Evolutionary conservation across 2,329 filamentous ascomycete species (phyloP), one percentile per base, ranked within the genome.

Genomic region (Aspergillus spinulosporus): DNA sequence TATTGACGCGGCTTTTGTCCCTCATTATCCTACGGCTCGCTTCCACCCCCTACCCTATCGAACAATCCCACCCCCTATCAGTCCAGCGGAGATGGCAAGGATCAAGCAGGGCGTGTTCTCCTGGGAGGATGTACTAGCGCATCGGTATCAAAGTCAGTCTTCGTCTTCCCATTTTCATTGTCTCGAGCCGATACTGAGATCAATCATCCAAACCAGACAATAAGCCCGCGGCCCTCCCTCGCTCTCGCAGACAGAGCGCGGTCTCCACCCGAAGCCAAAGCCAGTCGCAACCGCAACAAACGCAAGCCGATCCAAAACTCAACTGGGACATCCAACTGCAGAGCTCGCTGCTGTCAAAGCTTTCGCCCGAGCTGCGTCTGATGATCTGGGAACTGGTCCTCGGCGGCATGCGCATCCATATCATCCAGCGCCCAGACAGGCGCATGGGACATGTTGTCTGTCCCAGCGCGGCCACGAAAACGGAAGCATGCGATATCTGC

Each of bases 71-170:
- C 21, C 21, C 21, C 21, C 21, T 21, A 21, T 21, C 21, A 21
- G 21, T 21, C 21, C 21, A 37, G 34, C 28, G n/a, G 34, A 11
- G 39, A 74, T 74, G 72, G 65, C 70, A 14, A 68, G 67, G 49
- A 66, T 66, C 39, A 74, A 70, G 53, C 65, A 66, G 39, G 72
- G 72, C 0, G 67, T 74, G 2, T 74, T 74, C 59, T 74, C 71
- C 5, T 74, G 72, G 72, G 72, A 74, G 59, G 72, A 74, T 65
- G 72, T 74, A 8, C 61, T 74, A 40, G 66, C 69, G 29, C 72
- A 74, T 49, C 70, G 72, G 56, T 74, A 74, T 59, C 70, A 72
- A 55, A 73, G 72, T 74, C 49, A 62, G 69, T 68, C 32, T 74
- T 49, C 62, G 21, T 32, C 37, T 37, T 37, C 49, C 39, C 26